These are phyloP conservation scores for Tolypocladium endophyticum DNA, from an alignment of 2,329 filamentous ascomycete species.

Conservation along the genomic window DNA sequence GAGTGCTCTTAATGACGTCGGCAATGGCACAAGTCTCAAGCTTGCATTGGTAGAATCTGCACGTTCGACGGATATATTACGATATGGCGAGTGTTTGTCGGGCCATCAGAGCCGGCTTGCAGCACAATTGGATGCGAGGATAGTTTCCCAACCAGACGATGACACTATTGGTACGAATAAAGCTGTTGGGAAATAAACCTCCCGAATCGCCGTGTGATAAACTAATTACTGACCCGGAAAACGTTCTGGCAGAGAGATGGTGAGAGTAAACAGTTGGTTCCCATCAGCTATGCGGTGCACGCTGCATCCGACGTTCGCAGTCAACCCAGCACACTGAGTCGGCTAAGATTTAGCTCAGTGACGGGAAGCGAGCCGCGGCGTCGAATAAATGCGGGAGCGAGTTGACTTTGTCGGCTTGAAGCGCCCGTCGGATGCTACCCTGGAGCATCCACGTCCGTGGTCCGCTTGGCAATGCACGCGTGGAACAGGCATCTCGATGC, in stretches of 20 bases:
- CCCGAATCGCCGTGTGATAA: background rate
- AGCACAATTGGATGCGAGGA: background rate
- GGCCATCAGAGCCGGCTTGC: background rate
- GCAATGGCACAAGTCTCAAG: background rate
- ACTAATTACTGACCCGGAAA: background rate
- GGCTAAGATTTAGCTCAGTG: background rate
- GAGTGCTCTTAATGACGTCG: too few relatives aligned
- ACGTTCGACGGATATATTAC: too few relatives aligned
- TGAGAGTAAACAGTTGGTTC: background rate
- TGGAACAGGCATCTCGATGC: background rate
- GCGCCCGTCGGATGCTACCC: background rate
- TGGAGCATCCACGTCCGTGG: background rate
- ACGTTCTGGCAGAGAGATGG: background rate
- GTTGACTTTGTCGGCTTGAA: background rate
- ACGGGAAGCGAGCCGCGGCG: background rate
- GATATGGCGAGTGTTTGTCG: background rate
- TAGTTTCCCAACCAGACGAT: background rate
- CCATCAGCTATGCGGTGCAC: constrained; percentile 1
- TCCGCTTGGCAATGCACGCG: background rate
- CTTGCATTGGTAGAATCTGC: background rate
- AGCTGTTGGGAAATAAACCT: background rate
- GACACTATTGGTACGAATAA: too few relatives aligned
- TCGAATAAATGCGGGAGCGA: background rate
- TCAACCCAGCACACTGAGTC: background rate
- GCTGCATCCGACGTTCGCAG: background rate